These are phyloP conservation scores for Elaeagnus macrophylla DNA, from an alignment of 306 rosid species.

Conservation along the genomic window DNA sequence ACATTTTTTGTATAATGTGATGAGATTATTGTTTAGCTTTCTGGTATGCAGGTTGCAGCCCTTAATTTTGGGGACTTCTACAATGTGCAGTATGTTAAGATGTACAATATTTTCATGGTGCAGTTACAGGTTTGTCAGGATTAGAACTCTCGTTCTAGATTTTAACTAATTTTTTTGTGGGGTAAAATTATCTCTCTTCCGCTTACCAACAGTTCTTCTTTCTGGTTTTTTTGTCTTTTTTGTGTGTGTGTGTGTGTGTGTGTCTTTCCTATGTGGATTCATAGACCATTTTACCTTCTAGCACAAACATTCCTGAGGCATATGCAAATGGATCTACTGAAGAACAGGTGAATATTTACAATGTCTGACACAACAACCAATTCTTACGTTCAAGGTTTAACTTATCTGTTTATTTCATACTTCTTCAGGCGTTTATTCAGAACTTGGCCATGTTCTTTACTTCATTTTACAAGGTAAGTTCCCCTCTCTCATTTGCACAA, in stretches of 20 bases:
- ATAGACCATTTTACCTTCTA: conserved; percentile 65
- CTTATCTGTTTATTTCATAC: neutral
- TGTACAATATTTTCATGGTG: conserved; percentile 81
- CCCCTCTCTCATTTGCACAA: conserved; percentile 1
- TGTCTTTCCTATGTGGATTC: conserved; percentile 7
- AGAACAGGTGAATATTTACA: conserved; percentile 55
- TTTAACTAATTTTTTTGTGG: no score
- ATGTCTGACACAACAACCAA: neutral
- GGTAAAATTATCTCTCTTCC: neutral
- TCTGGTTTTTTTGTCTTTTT: no score
- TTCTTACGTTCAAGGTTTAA: conserved; percentile 8
- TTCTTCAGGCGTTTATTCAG: conserved; percentile 76
- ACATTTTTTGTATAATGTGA: conserved; percentile 8
- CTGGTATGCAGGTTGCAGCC: conserved; percentile 69
- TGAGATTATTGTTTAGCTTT: conserved; percentile 1
- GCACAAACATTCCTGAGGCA: conserved; percentile 84
- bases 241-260: no score
- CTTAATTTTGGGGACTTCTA: conserved; percentile 74
- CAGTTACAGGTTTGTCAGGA: conserved; percentile 75
- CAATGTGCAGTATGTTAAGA: conserved; percentile 68
- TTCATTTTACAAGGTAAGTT: conserved; percentile 72
- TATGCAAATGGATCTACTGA: conserved; percentile 77
- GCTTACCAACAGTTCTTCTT: neutral
- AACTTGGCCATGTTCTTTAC: conserved; percentile 92
- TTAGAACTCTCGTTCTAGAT: no score